These are phyloP conservation scores for Ceratobasidium sp. DNA, from an alignment of 1,284 basidiomycete genomes.

Conservation along the genomic window DNA sequence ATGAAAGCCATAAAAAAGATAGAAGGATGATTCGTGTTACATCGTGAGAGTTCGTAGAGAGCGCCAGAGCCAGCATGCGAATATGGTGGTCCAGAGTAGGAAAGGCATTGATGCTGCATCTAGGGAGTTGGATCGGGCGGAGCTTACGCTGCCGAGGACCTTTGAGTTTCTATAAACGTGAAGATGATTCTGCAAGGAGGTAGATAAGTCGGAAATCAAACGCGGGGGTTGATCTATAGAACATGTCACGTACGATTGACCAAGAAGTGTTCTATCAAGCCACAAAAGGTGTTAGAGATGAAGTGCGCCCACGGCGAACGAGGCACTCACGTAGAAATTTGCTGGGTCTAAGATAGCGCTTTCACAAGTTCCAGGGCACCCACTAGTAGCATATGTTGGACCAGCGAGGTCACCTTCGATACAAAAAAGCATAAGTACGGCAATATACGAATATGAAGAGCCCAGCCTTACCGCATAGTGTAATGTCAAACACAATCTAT, in stretches of 20 bases:
- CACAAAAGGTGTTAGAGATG: background rate
- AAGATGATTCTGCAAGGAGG: background rate
- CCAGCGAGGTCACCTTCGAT: slow-evolving; percentile 82
- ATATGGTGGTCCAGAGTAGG: slow-evolving; percentile 38
- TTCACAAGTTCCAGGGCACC: slow-evolving; percentile 80
- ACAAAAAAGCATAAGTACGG: background rate
- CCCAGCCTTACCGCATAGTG: slow-evolving; percentile 72
- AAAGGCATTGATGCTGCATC: slow-evolving; percentile 22
- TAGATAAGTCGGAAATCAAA: background rate
- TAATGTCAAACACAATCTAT: slow-evolving; percentile 69
- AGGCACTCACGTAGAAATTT: slow-evolving; percentile 62
- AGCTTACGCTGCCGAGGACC: slow-evolving; percentile 30
- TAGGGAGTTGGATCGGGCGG: slow-evolving; percentile 31
- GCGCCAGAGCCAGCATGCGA: slow-evolving; percentile 42
- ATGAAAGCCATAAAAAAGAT: background rate
- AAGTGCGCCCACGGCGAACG: background rate
- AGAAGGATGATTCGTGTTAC: background rate
- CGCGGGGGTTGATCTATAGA: background rate
- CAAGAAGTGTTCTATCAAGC: slow-evolving; percentile 32
- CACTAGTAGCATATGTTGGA: slow-evolving; percentile 77
- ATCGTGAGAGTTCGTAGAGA: slow-evolving; percentile 29
- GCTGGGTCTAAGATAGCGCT: slow-evolving; percentile 72
- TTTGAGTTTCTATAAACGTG: slow-evolving; percentile 27
- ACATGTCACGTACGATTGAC: slow-evolving; percentile 21
- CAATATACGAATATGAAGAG: too few species aligned